phyloP scores from a whole-genome alignment of 2,329 filamentous ascomycete genomes.

The Purpureocillium lavendulum region DNA sequence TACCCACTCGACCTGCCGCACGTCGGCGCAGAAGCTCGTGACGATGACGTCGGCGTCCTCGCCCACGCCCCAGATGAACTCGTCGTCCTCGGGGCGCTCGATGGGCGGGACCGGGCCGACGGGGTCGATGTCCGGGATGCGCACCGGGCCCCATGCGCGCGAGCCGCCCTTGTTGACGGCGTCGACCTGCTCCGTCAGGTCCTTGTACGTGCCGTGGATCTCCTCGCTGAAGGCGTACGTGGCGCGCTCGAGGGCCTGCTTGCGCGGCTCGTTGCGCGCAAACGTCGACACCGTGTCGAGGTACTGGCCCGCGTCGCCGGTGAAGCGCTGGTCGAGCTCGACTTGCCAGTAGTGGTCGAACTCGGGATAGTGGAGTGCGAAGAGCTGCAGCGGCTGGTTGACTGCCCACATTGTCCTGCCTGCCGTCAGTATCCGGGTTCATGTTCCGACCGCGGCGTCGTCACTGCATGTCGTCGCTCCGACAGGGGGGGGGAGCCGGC shows the following conservation, averaged over 20 bases:
- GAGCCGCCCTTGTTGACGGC: conserved; percentile 15
- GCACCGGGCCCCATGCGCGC: conserved; percentile 21
- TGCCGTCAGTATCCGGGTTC: background rate
- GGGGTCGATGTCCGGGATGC: conserved; percentile 17
- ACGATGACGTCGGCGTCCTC: conserved; percentile 23
- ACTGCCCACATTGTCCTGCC: conserved; percentile 21
- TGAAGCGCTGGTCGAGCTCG: conserved; percentile 37
- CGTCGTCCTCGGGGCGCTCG: conserved; percentile 12
- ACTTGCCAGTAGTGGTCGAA: conserved; percentile 27
- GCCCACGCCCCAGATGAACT: conserved; percentile 22
- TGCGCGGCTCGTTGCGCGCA: conserved; percentile 43
- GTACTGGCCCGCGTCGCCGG: conserved; percentile 20
- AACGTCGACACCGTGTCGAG: conserved; percentile 26
- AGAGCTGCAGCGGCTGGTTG: conserved; percentile 24
- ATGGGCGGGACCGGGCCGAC: conserved; percentile 20
- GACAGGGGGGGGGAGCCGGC: no score
- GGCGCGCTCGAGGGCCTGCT: conserved; percentile 50
- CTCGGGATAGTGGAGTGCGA: conserved; percentile 23
- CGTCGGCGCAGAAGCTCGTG: conserved; percentile 21
- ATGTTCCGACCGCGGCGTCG: no score
- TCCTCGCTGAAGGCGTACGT: conserved; percentile 46
- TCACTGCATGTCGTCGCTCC: no score
- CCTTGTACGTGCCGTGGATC: conserved; percentile 38
- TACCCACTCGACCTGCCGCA: conserved; percentile 17
- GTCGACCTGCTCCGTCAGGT: conserved; percentile 23